These are phyloP conservation scores for Pseudocercospora cruenta DNA, from an alignment of 2,329 filamentous ascomycete species.

Conservation along the genomic window DNA sequence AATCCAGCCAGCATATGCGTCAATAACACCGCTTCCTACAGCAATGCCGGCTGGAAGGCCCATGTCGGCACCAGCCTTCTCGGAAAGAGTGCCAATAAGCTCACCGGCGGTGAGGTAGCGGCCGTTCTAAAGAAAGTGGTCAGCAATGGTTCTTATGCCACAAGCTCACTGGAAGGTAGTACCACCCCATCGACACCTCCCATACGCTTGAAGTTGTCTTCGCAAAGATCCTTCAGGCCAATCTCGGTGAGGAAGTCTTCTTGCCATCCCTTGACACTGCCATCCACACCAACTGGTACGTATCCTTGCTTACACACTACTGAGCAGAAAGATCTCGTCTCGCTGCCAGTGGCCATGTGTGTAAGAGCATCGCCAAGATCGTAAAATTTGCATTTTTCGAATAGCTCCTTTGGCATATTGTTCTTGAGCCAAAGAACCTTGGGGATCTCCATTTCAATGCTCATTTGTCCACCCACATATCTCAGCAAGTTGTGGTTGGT, in stretches of 20 bases:
- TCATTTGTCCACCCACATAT: slow-evolving; percentile 98
- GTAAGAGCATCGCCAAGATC: slow-evolving; percentile 92
- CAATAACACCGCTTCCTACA: slow-evolving; percentile 94
- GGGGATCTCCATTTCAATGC: slow-evolving; percentile 98
- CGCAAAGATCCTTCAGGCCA: slow-evolving; percentile 78
- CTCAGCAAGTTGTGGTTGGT: slow-evolving; percentile 90
- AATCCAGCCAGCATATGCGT: slow-evolving; percentile 98
- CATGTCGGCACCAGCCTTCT: slow-evolving; percentile 79
- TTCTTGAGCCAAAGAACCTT: slow-evolving; percentile 99
- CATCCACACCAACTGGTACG: slow-evolving; percentile 94
- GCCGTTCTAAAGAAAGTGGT: slow-evolving; percentile 71
- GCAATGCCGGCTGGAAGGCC: slow-evolving; percentile 86
- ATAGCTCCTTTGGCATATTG: slow-evolving; percentile 90
- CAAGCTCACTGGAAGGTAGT: slow-evolving; percentile 42
- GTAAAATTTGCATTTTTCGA: slow-evolving; percentile 94
- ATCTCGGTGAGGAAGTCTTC: slow-evolving; percentile 88
- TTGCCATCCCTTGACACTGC: slow-evolving; percentile 97
- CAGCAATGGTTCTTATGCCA: slow-evolving; percentile 24
- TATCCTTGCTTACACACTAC: slow-evolving; percentile 97
- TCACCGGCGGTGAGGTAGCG: slow-evolving; percentile 90
- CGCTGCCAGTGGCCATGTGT: slow-evolving; percentile 88
- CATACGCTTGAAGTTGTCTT: slow-evolving; percentile 90
- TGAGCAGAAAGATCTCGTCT: slow-evolving; percentile 92
- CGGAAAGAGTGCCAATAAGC: slow-evolving; percentile 80
- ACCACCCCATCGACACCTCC: slow-evolving; percentile 95